Evolutionary conservation across 2,329 filamentous ascomycete species (phyloP), one percentile per base, ranked within the genome.

Genomic region (Penicillium frequentans): DNA sequence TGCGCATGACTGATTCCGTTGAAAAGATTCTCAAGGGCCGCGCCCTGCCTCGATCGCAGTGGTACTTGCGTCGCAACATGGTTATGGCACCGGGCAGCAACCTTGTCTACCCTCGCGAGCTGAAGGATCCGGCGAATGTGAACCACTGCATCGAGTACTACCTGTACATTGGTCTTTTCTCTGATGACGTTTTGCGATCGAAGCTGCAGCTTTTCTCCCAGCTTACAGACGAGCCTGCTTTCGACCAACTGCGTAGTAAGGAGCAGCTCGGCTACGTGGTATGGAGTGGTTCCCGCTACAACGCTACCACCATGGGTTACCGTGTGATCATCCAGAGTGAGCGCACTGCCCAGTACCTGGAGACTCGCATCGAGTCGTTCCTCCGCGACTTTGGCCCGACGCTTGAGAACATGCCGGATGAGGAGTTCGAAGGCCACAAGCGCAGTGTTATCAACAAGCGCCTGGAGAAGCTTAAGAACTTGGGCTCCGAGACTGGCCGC

Each of bases 261-360:
- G 93, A 99, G 74, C 93, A 99, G 76, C 87, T 99, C 7, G 95
- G 95, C 13, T 99, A 99, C 67, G 90, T 99, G 52, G 93, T 99
- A 0, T 96, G 93, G 75, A 93, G 90, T 49, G 90, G 91, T 27
- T 82, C 86, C 11, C 82, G 88, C 39, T 83, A 84, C 52, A 86
- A 89, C 54, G 79, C 86, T n/a, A 92, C 90, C 0, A 93, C 89
- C 0, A 88, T 91, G 67, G 91, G 90, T 1, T 95, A 95, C 75
- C 85, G 93, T 6, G 89, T 99, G 62, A 84, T 98, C 60, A 91
- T 99, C 29, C 95, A 99, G 78, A 96, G 91, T 70, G 93, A 99
- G 76, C 89, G 89, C 70, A 86, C 88, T 2, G 89, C 90, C 0
- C 82, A 88, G 43, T 98, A 96, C 68, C 80, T 99, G 2, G 93